Evolutionary conservation across 257 asterid genomes (phyloP), one percentile per base, ranked within the genome.

Genomic region (Rhazya stricta): DNA sequence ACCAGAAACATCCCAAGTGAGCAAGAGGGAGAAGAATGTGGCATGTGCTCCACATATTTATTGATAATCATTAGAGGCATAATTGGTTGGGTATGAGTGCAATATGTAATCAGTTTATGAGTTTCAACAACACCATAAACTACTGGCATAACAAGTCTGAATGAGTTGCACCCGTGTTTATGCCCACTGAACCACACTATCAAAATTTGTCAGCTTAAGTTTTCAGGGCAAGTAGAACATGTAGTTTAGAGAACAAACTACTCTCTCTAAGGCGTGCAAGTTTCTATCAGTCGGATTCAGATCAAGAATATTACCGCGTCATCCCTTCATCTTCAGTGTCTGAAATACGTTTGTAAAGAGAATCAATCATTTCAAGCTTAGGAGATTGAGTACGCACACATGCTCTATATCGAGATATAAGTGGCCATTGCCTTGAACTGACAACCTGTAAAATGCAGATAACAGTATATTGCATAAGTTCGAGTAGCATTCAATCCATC

Each of bases 361-460:
- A 84, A 85, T 90, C 98, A 34, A 94, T 91, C 98, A 94, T 94
- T 79, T 94, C 98, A 41, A 85, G 81, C 78, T 87, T 94, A 0
- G 94, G 94, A 51, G 98, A 94, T 66, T 94, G 98, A 23, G 98
- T 91, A 19, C 98, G 96, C 36, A 91, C 98, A 29, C 88, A 85
- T 54, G 98, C 98, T 76, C 97, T 72, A 37, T 94, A 94, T 29
- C 92, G 90, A 76, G 98, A 91, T 76, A 94, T 82, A 0, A 91
- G 84, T 5, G 98, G 98, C 98, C 98, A 94, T 41, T 90, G 92
- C 88, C 98, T 90, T 5, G 98, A 94, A 81, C 98, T 91, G 41
- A 91, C 98, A 56, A 94, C 98, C 97, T 94, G 79, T 73, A 18
- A 32, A 71, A 69, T 13, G 57, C n/a, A 73, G 7, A 66, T 27